phyloP scores from a whole-genome alignment of 2,329 filamentous ascomycete genomes.

The Aspergillus hortae region DNA sequence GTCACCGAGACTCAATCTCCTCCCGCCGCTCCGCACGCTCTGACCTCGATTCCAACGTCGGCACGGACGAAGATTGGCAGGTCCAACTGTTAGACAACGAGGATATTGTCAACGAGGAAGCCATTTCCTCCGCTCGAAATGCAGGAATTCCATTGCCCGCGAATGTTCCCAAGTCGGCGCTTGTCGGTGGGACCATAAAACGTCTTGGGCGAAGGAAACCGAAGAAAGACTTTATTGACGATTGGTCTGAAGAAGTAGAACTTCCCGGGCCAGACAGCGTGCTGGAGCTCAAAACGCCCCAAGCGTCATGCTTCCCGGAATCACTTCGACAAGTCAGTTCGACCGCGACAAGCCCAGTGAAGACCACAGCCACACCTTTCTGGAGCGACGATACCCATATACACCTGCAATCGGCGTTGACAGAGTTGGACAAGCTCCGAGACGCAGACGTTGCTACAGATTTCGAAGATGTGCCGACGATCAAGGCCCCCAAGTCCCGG shows the following conservation, averaged over 20 bases:
- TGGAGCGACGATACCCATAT: constrained; percentile 41
- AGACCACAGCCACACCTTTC: constrained; percentile 25
- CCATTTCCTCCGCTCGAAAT: constrained; percentile 80
- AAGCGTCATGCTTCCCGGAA: constrained; percentile 62
- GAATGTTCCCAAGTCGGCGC: constrained; percentile 81
- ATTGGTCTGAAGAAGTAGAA: constrained; percentile 78
- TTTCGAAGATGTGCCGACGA: constrained; percentile 63
- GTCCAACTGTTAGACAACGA: constrained; percentile 81
- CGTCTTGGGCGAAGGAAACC: constrained; percentile 73
- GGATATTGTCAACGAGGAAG: constrained; percentile 76
- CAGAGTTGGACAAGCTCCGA: constrained; percentile 60
- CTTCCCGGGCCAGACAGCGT: constrained; percentile 56
- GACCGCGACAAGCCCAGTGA: constrained; percentile 36
- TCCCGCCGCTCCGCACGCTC: constrained; percentile 79
- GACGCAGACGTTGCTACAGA: constrained; percentile 61
- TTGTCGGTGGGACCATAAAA: constrained; percentile 91
- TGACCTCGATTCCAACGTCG: constrained; percentile 69
- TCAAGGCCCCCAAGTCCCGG: constrained; percentile 63
- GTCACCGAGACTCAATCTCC: constrained; percentile 71
- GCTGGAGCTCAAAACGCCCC: constrained; percentile 63
- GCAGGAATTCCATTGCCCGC: constrained; percentile 88
- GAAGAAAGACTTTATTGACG: constrained; percentile 69
- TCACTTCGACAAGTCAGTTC: constrained; percentile 64
- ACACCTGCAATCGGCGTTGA: constrained; percentile 52
- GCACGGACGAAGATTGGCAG: constrained; percentile 82